Base-by-base conservation (phyloP, 1,284 basidiomycete species). In the Amylostereum areolatum region DNA sequence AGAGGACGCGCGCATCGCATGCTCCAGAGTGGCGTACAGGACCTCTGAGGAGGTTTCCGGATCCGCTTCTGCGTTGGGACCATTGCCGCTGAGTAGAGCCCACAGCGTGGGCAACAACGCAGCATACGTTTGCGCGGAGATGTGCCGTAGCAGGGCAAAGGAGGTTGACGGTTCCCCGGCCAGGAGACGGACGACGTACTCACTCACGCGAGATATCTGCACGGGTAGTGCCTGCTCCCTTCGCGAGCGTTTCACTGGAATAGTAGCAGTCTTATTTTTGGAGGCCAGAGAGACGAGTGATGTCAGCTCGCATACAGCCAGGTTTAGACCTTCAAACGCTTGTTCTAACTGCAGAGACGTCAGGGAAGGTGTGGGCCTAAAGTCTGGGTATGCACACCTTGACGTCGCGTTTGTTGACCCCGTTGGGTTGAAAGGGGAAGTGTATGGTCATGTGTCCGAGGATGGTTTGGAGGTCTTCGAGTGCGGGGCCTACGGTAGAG, bases 41-140 rank as follows among this genome's bases (percentile, higher is more conserved):
- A 79, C 70, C 46, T 69, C 68, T 53, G 55, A 60, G 46, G 68
- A 62, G 51, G 54, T 43, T n/a, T 64, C 56, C 33, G 54, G 55
- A 12, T 50, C 56, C n/a, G 57, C 55, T 45, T 61, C 55, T 48
- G 55, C 42, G 43, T 39, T 25, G 37, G 27, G 7, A n/a, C 55
- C 47, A 32, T 55, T 49, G 43, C 69, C 75, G 59, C 78, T 83
- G 46, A 94, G 62, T 42, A 97, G 69, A 28, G 84, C 78, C 90
- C 92, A 96, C 41, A 96, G 74, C 2, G 91, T 88, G 2, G 92
- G 91, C 24, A 93, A 70, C 30, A 95, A 72, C 1, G 83, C 75
- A 3, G 67, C 59, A 66, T 93, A 96, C 10, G 81, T 74, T n/a
- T 73, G 61, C 1, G 81, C 67, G 9, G 78, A 74, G 45, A 94